These are phyloP conservation scores for Phytopythium boreale DNA, from an alignment of 352 stramenopile genomes.

Conservation along the genomic window DNA sequence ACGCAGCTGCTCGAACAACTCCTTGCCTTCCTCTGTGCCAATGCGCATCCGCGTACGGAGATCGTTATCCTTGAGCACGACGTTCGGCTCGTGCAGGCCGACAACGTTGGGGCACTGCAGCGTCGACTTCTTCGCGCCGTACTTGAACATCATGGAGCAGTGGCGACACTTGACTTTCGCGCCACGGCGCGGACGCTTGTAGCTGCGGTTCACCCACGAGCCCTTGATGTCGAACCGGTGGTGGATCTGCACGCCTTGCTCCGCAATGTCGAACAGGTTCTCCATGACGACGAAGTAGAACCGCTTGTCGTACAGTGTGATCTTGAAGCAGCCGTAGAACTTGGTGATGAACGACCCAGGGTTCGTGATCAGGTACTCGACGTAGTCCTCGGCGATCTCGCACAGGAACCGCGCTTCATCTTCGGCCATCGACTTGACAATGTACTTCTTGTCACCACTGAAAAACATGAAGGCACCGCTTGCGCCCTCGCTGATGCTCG, in stretches of 20 bases:
- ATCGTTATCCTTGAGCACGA: constrained; percentile 88
- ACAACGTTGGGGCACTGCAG: constrained; percentile 81
- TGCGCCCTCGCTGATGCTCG: constrained; percentile 88
- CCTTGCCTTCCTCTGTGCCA: constrained; percentile 42
- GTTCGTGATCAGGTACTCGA: constrained; percentile 79
- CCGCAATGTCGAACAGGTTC: constrained; percentile 84
- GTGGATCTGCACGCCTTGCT: constrained; percentile 72
- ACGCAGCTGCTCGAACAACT: constrained; percentile 62
- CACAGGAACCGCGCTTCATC: constrained; percentile 78
- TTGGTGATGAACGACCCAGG: constrained; percentile 81
- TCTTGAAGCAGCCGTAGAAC: constrained; percentile 90
- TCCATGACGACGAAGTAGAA: constrained; percentile 94
- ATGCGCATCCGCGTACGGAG: constrained; percentile 80
- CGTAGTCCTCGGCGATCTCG: constrained; percentile 83
- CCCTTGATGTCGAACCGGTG: constrained; percentile 91
- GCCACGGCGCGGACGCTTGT: constrained; percentile 66
- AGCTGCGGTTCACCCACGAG: constrained; percentile 88
- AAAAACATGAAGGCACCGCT: constrained; percentile 93
- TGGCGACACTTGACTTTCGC: constrained; percentile 83
- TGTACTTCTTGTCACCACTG: constrained; percentile 86
- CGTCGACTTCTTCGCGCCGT: constrained; percentile 57
- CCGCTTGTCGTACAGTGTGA: constrained; percentile 86
- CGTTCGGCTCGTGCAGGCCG: constrained; percentile 76
- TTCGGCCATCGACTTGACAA: constrained; percentile 90
- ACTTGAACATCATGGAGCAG: constrained; percentile 86